Conservation (phyloP, 2,329 filamentous ascomycete species). For the Cytospora piceicola region DNA sequence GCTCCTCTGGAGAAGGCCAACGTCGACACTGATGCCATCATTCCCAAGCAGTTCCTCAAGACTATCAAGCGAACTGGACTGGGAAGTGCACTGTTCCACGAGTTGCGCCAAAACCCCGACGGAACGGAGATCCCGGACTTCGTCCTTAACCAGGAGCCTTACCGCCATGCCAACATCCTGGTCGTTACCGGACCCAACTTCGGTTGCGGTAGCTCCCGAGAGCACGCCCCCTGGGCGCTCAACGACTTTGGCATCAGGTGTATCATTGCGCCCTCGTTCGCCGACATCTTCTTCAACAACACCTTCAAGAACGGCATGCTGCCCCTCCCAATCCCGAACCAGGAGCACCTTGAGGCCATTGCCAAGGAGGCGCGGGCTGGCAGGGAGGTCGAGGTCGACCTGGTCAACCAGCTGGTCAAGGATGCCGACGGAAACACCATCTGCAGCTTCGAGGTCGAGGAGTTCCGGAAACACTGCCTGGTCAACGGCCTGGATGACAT, state of each 20-base stretch:
- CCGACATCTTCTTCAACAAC: constrained; percentile 99
- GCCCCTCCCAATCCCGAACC: constrained; percentile 75
- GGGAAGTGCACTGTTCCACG: constrained; percentile 83
- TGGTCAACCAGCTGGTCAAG: constrained; percentile 82
- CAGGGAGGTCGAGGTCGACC: constrained; percentile 85
- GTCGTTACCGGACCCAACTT: constrained; percentile 94
- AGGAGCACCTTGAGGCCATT: constrained; percentile 68
- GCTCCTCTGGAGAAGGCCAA: constrained; percentile 88
- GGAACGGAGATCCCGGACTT: constrained; percentile 79
- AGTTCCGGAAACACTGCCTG: constrained; percentile 93
- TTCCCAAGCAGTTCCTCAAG: constrained; percentile 98
- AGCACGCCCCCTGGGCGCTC: constrained; percentile 96
- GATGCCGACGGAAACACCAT: constrained; percentile 74
- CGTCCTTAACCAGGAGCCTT: constrained; percentile 87
- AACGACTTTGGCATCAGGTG: constrained; percentile 96
- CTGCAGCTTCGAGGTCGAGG: constrained; percentile 82
- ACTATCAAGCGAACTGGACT: constrained; percentile 98
- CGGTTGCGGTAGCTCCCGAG: constrained; percentile 88
- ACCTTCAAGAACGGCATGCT: constrained; percentile 99
- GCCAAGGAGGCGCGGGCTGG: constrained; percentile 78
- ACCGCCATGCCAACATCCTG: constrained; percentile 82
- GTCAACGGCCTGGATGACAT: constrained; percentile 95
- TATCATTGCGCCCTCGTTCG: constrained; percentile 83
- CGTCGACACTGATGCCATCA: constrained; percentile 98
- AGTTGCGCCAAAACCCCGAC: constrained; percentile 75